Base-by-base conservation (phyloP, 129 eudicot species). In the Tanacetum coccineum region DNA sequence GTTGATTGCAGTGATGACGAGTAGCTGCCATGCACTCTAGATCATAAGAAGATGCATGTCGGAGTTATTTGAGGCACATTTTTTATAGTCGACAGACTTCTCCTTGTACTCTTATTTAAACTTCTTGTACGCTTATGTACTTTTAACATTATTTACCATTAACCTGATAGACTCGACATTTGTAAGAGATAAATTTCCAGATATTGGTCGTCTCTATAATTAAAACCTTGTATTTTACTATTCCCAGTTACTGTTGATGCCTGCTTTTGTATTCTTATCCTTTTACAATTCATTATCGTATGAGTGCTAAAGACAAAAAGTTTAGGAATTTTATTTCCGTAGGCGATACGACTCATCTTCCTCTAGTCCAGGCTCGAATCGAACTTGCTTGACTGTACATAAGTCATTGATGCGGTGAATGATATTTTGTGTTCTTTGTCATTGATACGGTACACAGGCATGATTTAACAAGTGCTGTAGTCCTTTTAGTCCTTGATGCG, bases 101-200 rank as follows among this genome's bases (percentile, higher is more conserved):
- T 13, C 11, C 9, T 63, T 52, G 70, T 72, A 53, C 25, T 14
- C 14, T 63, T 62, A 14, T 25, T 50, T 42, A 26, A 28, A 6
- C 44, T 62, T n/a, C n/a, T 63, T 72, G 54, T 68, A 52, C 62
- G 42, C 13, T 51, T 72, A 19, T 72, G 77, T 72, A 62, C 26
- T 63, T 62, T 63, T n/a, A 40, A 42, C 70, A 72, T 73, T 52
- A 39, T 52, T 63, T 53, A 12, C 36, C 39, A 59, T 47, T 48
- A 60, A 48, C 74, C 46, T 42, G 66, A 70, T 70, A 58, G 54
- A 63, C 56, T 66, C 56, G 11, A 17, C 50, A 22, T 48, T 62
- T 62, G 52, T 72, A 59, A 59, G 40, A 59, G 67, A 71, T 71
- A 51, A 63, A 59, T n/a, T 46, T 71, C 60, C 30, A 30, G 25